Evolutionary conservation across 108 stramenopile species (phyloP).

Genomic region (Mediolabrus comicus): DNA sequence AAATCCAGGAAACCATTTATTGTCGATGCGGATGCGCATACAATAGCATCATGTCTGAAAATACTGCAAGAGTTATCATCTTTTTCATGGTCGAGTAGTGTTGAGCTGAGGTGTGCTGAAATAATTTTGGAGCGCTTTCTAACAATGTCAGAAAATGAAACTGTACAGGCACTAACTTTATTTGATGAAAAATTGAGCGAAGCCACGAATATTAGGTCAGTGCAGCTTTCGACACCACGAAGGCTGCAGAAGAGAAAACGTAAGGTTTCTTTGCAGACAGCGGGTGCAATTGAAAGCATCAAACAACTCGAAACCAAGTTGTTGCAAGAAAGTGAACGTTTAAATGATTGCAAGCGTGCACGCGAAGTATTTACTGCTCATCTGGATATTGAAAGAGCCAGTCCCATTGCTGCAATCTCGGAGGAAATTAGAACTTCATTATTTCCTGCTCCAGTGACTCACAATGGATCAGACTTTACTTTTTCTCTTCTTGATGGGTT

Average conservation of each 20-base stretch:
- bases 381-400: slow-evolving; percentile 23
- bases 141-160: neutral
- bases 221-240: neutral
- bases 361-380: slow-evolving; percentile 11
- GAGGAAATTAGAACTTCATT: slow-evolving; percentile 15
- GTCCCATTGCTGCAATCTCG: slow-evolving; percentile 8
- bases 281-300: slow-evolving; percentile 10
- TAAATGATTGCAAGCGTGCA: slow-evolving; percentile 16
- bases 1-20: neutral
- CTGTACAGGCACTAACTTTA: neutral
- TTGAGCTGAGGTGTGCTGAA: neutral
- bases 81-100: slow-evolving; percentile 1
- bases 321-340: slow-evolving; percentile 16
- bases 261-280: neutral
- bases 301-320: slow-evolving; percentile 30
- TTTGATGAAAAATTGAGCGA: neutral
- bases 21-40: neutral
- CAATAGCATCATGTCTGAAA: neutral
- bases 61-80: neutral
- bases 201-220: neutral
- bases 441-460: slow-evolving; percentile 2
- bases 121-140: neutral
- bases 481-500: slow-evolving; percentile 31
- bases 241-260: neutral
- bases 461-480: slow-evolving; percentile 20